Conservation (phyloP, 164 flowering plant genomes). For the Tetrastigma voinierianum region DNA sequence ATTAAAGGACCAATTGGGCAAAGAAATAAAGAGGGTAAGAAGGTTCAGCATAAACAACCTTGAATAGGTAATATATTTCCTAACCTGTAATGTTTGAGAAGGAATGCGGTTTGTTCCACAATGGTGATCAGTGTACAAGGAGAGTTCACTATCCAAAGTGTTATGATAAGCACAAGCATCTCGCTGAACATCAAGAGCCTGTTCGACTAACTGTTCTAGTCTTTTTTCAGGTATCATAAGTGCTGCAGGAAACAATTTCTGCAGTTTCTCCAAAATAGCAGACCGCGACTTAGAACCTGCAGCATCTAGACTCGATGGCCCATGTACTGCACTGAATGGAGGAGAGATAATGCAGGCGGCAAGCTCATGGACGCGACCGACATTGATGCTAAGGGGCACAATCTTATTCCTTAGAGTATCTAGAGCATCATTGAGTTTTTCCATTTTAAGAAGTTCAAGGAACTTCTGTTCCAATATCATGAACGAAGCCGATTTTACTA, state of each 20-base stretch:
- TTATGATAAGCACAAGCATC: slow-evolving; percentile 81
- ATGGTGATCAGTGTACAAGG: slow-evolving; percentile 79
- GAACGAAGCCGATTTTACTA: slow-evolving; percentile 62
- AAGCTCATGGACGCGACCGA: slow-evolving; percentile 58
- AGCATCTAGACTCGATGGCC: slow-evolving; percentile 27
- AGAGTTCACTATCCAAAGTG: slow-evolving; percentile 54
- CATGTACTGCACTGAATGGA: slow-evolving; percentile 21
- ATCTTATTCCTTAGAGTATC: slow-evolving; percentile 68
- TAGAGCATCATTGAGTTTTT: slow-evolving; percentile 58
- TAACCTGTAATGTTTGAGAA: slow-evolving; percentile 73
- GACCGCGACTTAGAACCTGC: slow-evolving; percentile 36
- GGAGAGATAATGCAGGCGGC: slow-evolving; percentile 55
- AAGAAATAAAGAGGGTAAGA: too few relatives aligned
- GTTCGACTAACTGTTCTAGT: slow-evolving; percentile 66
- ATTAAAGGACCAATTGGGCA: too few relatives aligned
- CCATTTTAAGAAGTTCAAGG: slow-evolving; percentile 52
- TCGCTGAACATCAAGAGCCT: slow-evolving; percentile 68
- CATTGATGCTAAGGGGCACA: slow-evolving; percentile 58
- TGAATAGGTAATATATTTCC: slow-evolving; percentile 2
- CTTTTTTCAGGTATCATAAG: slow-evolving; percentile 38
- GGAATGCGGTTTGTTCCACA: slow-evolving; percentile 83
- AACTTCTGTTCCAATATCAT: slow-evolving; percentile 79
- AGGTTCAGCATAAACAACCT: background rate
- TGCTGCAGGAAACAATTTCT: slow-evolving; percentile 62
- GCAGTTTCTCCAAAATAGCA: slow-evolving; percentile 53